Evolutionary conservation across 371 early-diverging fungal species (phyloP).

Genomic region (Sporodiniella umbellata): DNA sequence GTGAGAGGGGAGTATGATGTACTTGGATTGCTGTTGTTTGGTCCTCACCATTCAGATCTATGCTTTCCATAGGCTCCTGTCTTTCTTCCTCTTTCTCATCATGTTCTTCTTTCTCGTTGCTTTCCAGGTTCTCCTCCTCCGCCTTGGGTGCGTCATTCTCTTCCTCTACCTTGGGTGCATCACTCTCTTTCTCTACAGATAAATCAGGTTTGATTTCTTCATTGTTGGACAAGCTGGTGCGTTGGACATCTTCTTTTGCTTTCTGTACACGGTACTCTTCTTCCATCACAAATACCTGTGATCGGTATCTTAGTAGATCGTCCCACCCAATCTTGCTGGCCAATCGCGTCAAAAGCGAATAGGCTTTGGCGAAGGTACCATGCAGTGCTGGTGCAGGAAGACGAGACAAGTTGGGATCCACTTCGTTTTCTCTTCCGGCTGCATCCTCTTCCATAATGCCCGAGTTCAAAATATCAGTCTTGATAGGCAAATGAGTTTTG

Average conservation of each 20-base stretch:
- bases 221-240: slow-evolving; percentile 4
- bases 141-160: not conserved
- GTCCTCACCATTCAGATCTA: slow-evolving; percentile 24
- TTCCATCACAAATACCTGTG: slow-evolving; percentile 95
- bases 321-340: slow-evolving; percentile 92
- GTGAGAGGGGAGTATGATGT: slow-evolving; percentile 25
- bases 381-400: slow-evolving; percentile 86
- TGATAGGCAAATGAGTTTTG: slow-evolving; percentile 75
- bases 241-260: slow-evolving; percentile 57
- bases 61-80: slow-evolving; percentile 26
- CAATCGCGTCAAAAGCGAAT: slow-evolving; percentile 75
- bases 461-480: slow-evolving; percentile 58
- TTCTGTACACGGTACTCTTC: slow-evolving; percentile 89
- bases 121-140: not conserved
- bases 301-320: slow-evolving; percentile 81
- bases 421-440: slow-evolving; percentile 65
- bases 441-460: slow-evolving; percentile 72
- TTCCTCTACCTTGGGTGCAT: too few species aligned
- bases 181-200: not conserved
- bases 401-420: slow-evolving; percentile 64
- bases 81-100: slow-evolving; percentile 4
- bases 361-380: slow-evolving; percentile 90
- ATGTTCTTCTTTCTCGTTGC: not conserved
- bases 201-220: too few species aligned
- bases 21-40: slow-evolving; percentile 8